Percentiles rank a stretch among this genome's conserved stretches.
These are phyloP conservation scores for Prinsepia uniflora DNA, from an alignment of 306 rosid species.

Conservation along the genomic window DNA sequence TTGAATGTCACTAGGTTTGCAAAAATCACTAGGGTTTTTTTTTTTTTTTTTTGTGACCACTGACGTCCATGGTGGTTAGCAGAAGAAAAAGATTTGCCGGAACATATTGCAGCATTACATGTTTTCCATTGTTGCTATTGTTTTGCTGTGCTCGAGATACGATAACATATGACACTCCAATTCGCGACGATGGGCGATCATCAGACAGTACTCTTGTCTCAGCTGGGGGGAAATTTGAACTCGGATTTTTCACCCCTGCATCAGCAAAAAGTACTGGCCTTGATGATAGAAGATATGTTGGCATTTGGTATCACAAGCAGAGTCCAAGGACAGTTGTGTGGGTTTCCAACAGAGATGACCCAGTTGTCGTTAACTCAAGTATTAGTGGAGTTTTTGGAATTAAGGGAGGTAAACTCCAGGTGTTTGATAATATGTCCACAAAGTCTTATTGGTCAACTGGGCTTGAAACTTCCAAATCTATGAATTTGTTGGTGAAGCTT, in stretches of 20 bases:
- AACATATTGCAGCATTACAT: no score
- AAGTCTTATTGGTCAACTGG: conserved; percentile 2
- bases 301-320: conserved; percentile 34
- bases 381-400: conserved; percentile 11
- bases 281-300: conserved; percentile 23
- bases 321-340: conserved; percentile 31
- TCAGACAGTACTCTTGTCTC: conserved; percentile 30
- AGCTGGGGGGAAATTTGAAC: conserved; percentile 16
- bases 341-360: conserved; percentile 37
- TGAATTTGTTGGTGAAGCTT: conserved; percentile 18
- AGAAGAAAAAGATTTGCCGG: no score
- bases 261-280: background rate
- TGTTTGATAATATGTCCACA: background rate
- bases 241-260: conserved; percentile 36
- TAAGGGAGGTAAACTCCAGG: conserved; percentile 16
- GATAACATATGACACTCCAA: background rate
- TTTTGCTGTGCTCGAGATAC: conserved; percentile 24
- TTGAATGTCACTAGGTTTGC: no score
- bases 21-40: no score
- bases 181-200: background rate
- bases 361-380: background rate
- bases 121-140: no score
- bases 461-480: background rate
- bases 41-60: no score
- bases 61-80: no score